A percentile compares a stretch with the other conserved stretches of the same genome.
phyloP scores from a whole-genome alignment of 2,329 filamentous ascomycete species.

The Cercospora sp. region DNA sequence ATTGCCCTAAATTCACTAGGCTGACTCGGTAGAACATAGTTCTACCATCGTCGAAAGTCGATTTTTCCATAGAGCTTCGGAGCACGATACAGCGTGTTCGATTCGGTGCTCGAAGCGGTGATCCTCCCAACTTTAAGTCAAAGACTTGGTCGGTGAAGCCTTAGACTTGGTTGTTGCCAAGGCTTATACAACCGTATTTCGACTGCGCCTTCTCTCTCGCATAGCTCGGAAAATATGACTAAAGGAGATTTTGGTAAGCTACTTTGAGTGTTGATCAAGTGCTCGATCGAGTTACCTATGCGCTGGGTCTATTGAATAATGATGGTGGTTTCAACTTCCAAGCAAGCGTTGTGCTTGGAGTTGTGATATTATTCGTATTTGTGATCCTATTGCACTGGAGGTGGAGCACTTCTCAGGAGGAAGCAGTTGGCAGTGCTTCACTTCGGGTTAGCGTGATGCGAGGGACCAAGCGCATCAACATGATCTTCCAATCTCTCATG shows the following conservation, averaged over 20 bases:
- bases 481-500: background rate
- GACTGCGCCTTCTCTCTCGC: background rate
- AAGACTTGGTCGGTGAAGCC: background rate
- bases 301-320: background rate
- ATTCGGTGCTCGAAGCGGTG: background rate
- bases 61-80: background rate
- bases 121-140: background rate
- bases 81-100: background rate
- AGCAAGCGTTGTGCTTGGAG: background rate
- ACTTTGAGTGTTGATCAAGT: background rate
- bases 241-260: background rate
- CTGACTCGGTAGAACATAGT: no score
- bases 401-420: background rate
- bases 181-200: background rate
- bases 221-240: background rate
- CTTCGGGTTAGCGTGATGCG: background rate
- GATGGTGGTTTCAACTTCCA: background rate
- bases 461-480: background rate
- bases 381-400: background rate
- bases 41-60: background rate
- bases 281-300: background rate
- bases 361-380: background rate
- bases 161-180: background rate
- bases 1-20: background rate
- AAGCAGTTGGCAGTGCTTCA: background rate